phyloP scores from a whole-genome alignment of 345 rosid genomes.

The Aquilaria sinensis region DNA sequence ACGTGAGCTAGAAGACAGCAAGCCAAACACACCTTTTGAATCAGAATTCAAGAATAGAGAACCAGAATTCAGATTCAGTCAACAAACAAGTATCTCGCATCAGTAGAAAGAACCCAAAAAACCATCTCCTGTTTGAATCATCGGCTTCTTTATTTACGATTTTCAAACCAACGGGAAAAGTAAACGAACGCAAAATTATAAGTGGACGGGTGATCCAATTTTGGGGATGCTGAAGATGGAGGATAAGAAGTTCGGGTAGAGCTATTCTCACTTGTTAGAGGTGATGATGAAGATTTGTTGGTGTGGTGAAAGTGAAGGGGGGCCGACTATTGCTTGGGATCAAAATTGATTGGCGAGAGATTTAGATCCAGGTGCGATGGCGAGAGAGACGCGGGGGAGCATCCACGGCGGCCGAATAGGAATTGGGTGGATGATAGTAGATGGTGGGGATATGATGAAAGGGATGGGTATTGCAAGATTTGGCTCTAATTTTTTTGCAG shows the following conservation, averaged over 20 bases:
- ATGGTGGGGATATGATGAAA: too few species aligned
- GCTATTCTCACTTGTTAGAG: constrained; percentile 52
- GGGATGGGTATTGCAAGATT: constrained; percentile 6
- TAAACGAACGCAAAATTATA: constrained; percentile 50
- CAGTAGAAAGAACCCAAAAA: too few species aligned
- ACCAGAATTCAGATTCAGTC: constrained; percentile 23
- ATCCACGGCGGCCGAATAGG: constrained; percentile 20
- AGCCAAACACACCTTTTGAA: constrained; percentile 30
- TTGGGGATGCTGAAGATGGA: constrained; percentile 68
- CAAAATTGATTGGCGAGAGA: constrained; percentile 27
- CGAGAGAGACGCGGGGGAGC: constrained; percentile 40
- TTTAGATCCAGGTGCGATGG: constrained; percentile 69
- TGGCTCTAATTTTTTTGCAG: not conserved
- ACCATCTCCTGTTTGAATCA: too few species aligned
- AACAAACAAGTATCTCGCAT: constrained; percentile 38
- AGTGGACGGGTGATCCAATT: constrained; percentile 39
- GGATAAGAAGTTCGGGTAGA: constrained; percentile 46
- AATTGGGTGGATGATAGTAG: not conserved
- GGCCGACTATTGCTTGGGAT: constrained; percentile 14
- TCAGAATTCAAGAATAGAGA: constrained; percentile 52
- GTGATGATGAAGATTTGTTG: constrained; percentile 40
- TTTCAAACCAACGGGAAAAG: too few species aligned
- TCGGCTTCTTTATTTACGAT: too few species aligned
- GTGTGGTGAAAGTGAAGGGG: constrained; percentile 8
- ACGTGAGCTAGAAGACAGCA: constrained; percentile 37